A percentile compares a stretch with the other conserved stretches of the same genome.
These are phyloP conservation scores for Botryotinia narcissicola DNA, from an alignment of 2,329 filamentous ascomycete genomes.

Conservation along the genomic window DNA sequence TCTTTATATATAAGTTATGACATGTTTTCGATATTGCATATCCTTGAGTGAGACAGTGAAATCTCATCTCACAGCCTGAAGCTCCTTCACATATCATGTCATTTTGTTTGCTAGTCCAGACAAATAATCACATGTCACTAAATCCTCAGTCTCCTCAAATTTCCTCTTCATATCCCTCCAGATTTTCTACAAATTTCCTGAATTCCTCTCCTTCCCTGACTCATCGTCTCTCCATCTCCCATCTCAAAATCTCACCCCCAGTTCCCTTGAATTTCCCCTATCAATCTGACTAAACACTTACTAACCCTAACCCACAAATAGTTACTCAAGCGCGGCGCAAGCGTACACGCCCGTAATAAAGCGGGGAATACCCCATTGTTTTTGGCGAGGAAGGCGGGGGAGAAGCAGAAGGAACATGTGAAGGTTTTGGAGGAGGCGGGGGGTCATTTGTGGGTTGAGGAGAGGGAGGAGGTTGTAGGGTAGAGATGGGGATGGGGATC, in stretches of 20 bases:
- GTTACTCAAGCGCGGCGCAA: constrained; percentile 56
- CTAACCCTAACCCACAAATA: not conserved
- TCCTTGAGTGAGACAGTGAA: not conserved
- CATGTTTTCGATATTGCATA: not conserved
- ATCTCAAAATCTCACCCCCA: not conserved
- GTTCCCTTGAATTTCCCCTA: not conserved
- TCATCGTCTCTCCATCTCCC: no score
- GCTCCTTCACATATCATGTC: not conserved
- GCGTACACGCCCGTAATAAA: constrained; percentile 63
- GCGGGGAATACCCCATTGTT: constrained; percentile 66
- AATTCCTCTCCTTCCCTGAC: fast-evolving
- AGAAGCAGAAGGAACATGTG: constrained; percentile 47
- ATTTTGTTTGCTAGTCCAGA: not conserved
- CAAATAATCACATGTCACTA: not conserved
- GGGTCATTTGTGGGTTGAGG: constrained; percentile 56
- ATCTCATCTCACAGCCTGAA: not conserved
- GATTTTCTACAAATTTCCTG: fast-evolving
- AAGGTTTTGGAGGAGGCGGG: constrained; percentile 56
- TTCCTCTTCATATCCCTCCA: not conserved
- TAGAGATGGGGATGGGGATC: not conserved
- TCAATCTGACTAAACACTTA: not conserved
- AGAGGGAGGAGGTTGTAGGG: constrained; percentile 32
- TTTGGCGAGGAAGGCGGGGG: constrained; percentile 58
- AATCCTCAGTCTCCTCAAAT: fast-evolving
- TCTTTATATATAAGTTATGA: not conserved